A percentile compares a stretch with the other conserved stretches of the same genome.
These are phyloP conservation scores for Calonectria pseudoreteaudii DNA, from an alignment of 2,329 filamentous ascomycete species.

Conservation along the genomic window DNA sequence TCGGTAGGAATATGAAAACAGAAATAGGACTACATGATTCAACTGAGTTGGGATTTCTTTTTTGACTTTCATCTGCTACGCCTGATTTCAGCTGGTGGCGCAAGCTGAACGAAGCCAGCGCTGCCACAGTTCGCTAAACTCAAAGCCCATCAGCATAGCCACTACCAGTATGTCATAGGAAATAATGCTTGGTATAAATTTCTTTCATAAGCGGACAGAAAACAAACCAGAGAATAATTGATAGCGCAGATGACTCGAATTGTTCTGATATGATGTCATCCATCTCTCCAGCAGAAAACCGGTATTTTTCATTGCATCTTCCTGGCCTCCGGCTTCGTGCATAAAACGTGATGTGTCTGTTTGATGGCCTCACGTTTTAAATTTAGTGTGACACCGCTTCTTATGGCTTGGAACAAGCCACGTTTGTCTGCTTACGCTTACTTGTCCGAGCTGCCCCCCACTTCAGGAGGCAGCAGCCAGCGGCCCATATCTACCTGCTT, in stretches of 20 bases:
- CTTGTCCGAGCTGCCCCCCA: constrained; percentile 29
- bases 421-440: constrained; percentile 29
- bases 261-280: not conserved
- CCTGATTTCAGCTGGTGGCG: not conserved
- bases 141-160: not conserved
- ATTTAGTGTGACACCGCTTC: not conserved
- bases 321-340: not conserved
- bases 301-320: not conserved
- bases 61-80: not conserved
- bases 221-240: not conserved
- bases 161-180: too few relatives aligned
- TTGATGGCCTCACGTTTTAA: not conserved
- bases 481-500: constrained; percentile 28
- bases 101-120: not conserved
- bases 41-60: not conserved
- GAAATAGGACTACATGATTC: not conserved
- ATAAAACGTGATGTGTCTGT: not conserved
- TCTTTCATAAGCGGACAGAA: not conserved
- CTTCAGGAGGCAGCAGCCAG: constrained; percentile 37
- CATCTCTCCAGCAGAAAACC: not conserved
- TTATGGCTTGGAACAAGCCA: constrained; percentile 29
- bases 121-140: not conserved
- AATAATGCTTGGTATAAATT: not conserved
- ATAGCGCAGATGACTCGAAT: not conserved
- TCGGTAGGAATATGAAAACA: not conserved